A percentile compares a stretch with the other conserved stretches of the same genome.
These are phyloP conservation scores for Sphaerulina musiva DNA, from an alignment of 2,329 filamentous ascomycete species.

Conservation along the genomic window DNA sequence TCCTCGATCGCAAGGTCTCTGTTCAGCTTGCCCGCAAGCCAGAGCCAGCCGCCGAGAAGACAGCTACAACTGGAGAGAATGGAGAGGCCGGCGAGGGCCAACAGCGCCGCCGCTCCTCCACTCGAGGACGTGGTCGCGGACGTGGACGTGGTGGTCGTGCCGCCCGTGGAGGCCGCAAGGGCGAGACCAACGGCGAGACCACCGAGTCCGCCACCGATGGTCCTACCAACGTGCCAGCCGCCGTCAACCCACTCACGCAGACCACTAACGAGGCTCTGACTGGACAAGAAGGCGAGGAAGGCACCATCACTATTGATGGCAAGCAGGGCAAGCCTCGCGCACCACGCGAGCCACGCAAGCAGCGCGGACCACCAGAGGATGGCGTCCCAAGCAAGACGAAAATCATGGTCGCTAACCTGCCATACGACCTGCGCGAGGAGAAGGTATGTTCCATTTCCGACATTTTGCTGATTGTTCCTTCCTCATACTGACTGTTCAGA, in stretches of 20 bases:
- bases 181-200: conserved; percentile 40
- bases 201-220: conserved; percentile 36
- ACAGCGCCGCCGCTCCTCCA: conserved; percentile 50
- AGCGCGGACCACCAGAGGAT: conserved; percentile 94
- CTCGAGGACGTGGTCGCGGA: conserved; percentile 52
- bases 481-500: conserved; percentile 25
- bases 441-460: conserved; percentile 57
- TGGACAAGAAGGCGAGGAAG: conserved; percentile 46
- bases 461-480: neutral
- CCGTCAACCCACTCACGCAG: conserved; percentile 46
- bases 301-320: conserved; percentile 37
- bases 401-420: conserved; percentile 99
- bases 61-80: conserved; percentile 65
- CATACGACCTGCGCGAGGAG: conserved; percentile 95
- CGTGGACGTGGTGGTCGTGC: conserved; percentile 56
- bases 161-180: conserved; percentile 58
- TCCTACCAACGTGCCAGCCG: conserved; percentile 47
- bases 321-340: conserved; percentile 44
- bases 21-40: conserved; percentile 98
- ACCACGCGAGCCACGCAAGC: conserved; percentile 54
- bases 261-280: conserved; percentile 51
- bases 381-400: conserved; percentile 98
- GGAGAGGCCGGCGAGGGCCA: conserved; percentile 69
- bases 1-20: conserved; percentile 97
- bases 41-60: conserved; percentile 72